Conservation (phyloP, 176 grass and related monocot species). For the Bonia amplexicaulis region DNA sequence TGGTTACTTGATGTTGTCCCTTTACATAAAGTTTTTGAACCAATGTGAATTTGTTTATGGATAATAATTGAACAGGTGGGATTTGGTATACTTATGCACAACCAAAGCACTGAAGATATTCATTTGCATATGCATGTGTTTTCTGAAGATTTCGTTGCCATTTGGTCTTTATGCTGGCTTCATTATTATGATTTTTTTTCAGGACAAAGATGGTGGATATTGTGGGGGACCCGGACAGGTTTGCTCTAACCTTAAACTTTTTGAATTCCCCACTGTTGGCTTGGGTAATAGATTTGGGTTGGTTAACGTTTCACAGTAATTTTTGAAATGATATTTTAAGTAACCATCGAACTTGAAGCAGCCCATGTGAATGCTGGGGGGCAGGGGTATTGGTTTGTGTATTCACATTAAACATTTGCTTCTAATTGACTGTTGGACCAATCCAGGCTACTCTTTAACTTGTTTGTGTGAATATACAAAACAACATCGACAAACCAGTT, state of each 20-base stretch:
- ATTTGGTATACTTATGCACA: neutral
- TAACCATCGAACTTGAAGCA: neutral
- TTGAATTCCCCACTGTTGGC: conserved; percentile 8
- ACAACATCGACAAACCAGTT: neutral
- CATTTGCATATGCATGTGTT: neutral
- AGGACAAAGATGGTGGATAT: conserved; percentile 95
- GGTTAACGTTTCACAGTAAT: neutral
- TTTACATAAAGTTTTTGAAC: neutral
- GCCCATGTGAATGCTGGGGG: neutral
- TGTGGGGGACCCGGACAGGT: conserved; percentile 93
- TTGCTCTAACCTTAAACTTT: conserved; percentile 24
- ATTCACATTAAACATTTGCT: conserved; percentile 7
- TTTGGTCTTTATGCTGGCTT: conserved; percentile 17
- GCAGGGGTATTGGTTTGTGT: neutral
- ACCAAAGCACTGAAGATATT: neutral
- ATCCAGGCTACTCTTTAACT: neutral
- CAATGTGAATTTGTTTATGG: neutral
- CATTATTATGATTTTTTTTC: conserved; percentile 28
- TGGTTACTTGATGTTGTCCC: neutral
- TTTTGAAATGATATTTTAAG: neutral
- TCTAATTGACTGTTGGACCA: neutral
- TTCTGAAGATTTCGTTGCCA: neutral
- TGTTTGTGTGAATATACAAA: neutral
- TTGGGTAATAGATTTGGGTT: conserved; percentile 19
- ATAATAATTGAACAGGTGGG: neutral